These are phyloP conservation scores for Tylopilus sp. DNA, from an alignment of 1,284 basidiomycete species.

Conservation along the genomic window DNA sequence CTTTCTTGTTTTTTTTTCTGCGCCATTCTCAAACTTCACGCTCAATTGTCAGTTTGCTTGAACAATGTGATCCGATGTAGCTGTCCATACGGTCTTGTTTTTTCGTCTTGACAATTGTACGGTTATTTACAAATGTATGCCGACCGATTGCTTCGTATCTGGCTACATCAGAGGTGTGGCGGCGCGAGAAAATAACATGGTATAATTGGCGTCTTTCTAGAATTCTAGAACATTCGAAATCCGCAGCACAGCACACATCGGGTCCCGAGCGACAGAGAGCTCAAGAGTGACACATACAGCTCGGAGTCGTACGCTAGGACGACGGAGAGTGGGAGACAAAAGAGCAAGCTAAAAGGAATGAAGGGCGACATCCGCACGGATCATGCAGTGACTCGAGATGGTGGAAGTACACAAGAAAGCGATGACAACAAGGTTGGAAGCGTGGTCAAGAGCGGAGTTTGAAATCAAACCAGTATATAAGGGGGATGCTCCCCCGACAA, in stretches of 20 bases:
- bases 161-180: not conserved
- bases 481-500: conserved; percentile 4
- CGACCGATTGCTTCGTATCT: not conserved
- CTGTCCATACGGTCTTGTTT: no score
- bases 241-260: conserved; percentile 4
- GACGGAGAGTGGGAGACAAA: not conserved
- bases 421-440: conserved; percentile 4
- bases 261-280: no score
- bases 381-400: conserved; percentile 13
- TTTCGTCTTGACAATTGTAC: conserved; percentile 1
- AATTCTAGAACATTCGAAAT: conserved; percentile 30
- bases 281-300: not conserved
- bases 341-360: not conserved
- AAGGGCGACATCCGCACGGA: conserved; percentile 6
- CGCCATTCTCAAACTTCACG: not conserved
- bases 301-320: not conserved
- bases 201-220: conserved; percentile 25
- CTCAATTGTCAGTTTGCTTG: not conserved
- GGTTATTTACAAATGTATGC: conserved; percentile 3
- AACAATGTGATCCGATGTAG: conserved; percentile 1
- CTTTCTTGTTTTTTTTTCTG: not conserved
- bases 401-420: conserved; percentile 28
- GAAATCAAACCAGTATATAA: conserved; percentile 31
- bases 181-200: conserved; percentile 11
- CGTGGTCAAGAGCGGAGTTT: conserved; percentile 32